Evolutionary conservation across 495 filamentous ascomycete species (phyloP), one percentile per base, ranked within the genome.

Genomic region (Pseudomonodictys pantanalensis): DNA sequence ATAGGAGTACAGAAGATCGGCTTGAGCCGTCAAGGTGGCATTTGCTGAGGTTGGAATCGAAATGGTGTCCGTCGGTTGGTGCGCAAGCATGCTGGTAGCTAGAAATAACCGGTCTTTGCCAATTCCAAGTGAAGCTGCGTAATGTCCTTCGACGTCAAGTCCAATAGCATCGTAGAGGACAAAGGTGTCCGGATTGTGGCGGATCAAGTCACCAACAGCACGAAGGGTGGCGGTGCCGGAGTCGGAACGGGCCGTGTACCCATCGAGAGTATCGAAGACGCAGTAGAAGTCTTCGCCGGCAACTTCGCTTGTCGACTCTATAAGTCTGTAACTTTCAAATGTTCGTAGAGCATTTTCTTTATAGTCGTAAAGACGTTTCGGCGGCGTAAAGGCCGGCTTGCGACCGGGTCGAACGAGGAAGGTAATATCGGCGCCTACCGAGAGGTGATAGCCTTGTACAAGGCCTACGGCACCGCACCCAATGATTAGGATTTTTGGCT

Each of bases 221-320:
- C 32, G 2, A 15, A 50, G 25, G 3, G 47, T 50, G 24, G 23
- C 6, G 3, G 28, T 50, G 24, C 47, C 47, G n/a, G 15, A 15
- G 15, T 50, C 47, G 3, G 47, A 50, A 3, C 28, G 47, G 6
- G 47, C 47, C 24, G 47, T 50, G 24, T 50, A 20, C 4, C 47
- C 47, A 33, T 50, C 47, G 6, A 50, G 47, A 9, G 47, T 50
- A 17, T 50, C 47, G n/a, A 50, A 50, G 24, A 50, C 28, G 47
- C 12, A 50, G n/a, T 10, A 12, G 47, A 50, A 50, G 2, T 12
- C 7, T 50, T 50, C 47, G 47, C 24, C 47, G 12, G 47, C n/a
- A 18, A 33, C 47, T 33, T 50, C 47, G 24, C 9, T 30, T 29
- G 47, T 5, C 2, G 23, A 29, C 22, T 50, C 47, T 15, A 50